Percentiles rank a stretch among this genome's conserved stretches.
Conservation (phyloP, 441 rosid species). For the Manihot esculenta region DNA sequence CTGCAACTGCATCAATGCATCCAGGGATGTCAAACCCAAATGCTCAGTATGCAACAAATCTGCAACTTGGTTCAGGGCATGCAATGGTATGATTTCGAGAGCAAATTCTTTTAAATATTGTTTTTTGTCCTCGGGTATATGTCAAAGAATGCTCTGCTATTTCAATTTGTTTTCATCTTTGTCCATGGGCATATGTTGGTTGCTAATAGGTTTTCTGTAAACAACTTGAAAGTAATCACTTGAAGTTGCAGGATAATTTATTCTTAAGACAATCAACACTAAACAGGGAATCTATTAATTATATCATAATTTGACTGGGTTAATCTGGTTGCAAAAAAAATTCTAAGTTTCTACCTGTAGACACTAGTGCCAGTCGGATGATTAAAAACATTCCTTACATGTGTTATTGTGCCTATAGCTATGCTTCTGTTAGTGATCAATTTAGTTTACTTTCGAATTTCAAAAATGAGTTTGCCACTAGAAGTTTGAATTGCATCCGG, state of each 20-base stretch:
- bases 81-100: slow-evolving; percentile 43
- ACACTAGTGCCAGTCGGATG: not conserved
- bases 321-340: not conserved
- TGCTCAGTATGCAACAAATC: slow-evolving; percentile 43
- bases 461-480: not conserved
- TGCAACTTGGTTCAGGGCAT: slow-evolving; percentile 50
- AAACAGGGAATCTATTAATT: not conserved
- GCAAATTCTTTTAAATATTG: not conserved
- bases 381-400: not conserved
- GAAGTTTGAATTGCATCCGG: not conserved
- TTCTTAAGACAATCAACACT: not conserved
- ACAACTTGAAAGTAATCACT: not conserved
- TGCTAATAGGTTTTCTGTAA: not conserved
- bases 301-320: not conserved
- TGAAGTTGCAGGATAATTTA: not conserved
- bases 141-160: not conserved
- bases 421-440: not conserved
- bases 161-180: no score
- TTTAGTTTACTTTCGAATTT: not conserved
- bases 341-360: not conserved
- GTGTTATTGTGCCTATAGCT: not conserved
- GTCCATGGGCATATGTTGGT: not conserved
- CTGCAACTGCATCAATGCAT: slow-evolving; percentile 42
- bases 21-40: slow-evolving; percentile 42
- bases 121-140: not conserved